Percentiles rank a stretch among this genome's conserved stretches.
Conservation (phyloP, 306 rosid species). For the Citrullus colocynthis region DNA sequence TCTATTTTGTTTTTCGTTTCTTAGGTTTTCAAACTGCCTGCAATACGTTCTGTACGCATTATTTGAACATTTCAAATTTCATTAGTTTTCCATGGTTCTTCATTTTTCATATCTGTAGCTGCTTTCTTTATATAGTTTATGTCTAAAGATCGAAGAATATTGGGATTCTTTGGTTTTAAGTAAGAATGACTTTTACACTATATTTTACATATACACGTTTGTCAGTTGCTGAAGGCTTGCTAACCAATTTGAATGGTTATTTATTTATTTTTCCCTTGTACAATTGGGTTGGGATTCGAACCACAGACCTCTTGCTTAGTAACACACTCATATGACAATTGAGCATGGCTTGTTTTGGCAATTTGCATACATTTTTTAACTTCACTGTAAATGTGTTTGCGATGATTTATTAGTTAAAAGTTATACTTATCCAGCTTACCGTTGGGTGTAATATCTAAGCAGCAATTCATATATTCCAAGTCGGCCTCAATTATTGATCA, state of each 20-base stretch:
- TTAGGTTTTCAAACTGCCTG: background rate
- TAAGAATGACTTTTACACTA: background rate
- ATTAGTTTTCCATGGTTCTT: background rate
- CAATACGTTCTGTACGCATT: background rate
- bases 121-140: background rate
- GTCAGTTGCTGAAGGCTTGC: background rate
- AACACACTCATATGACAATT: too few species aligned
- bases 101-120: background rate
- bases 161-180: background rate
- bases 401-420: background rate
- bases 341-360: too few species aligned
- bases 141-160: background rate
- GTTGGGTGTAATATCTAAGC: background rate
- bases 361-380: background rate
- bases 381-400: background rate
- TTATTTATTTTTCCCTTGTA: too few species aligned
- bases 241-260: background rate
- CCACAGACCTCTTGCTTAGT: too few species aligned
- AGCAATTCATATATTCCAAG: background rate
- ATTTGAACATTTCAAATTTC: background rate
- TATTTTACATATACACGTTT: background rate
- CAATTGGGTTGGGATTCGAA: too few species aligned
- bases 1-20: background rate
- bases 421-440: background rate
- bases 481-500: background rate